These are phyloP conservation scores for Cladosporium sp. DNA, from an alignment of 2,329 filamentous ascomycete genomes.

Conservation along the genomic window DNA sequence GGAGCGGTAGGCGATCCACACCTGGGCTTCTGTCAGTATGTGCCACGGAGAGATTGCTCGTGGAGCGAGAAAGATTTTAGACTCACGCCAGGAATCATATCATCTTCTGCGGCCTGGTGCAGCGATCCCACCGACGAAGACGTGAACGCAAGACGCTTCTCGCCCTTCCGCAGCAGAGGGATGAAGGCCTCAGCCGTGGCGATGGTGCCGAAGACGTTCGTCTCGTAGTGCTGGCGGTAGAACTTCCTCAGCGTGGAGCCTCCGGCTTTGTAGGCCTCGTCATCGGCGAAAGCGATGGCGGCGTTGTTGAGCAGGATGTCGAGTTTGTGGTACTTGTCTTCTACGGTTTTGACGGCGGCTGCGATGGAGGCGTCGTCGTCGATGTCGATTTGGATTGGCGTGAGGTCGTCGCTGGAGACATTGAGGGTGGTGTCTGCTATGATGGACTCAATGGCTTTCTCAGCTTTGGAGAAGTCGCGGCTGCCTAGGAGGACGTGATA, in stretches of 20 bases:
- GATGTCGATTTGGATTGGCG: constrained; percentile 32
- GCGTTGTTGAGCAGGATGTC: constrained; percentile 45
- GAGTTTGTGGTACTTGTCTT: constrained; percentile 32
- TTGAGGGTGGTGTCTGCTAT: constrained; percentile 34
- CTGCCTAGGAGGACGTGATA: constrained; percentile 42
- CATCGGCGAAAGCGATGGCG: constrained; percentile 29
- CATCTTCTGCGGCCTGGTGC: constrained; percentile 15
- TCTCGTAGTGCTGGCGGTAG: constrained; percentile 36
- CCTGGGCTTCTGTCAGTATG: background rate
- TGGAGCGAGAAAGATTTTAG: constrained; percentile 24
- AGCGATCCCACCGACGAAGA: constrained; percentile 28
- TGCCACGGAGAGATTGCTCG: background rate
- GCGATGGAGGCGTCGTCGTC: constrained; percentile 29
- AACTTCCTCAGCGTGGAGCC: constrained; percentile 32
- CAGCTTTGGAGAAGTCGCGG: constrained; percentile 42
- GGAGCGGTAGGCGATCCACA: constrained; percentile 37
- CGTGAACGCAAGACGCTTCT: constrained; percentile 33
- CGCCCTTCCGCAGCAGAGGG: constrained; percentile 50
- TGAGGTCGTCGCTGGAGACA: constrained; percentile 24
- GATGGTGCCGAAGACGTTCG: constrained; percentile 52
- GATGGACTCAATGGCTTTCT: constrained; percentile 35
- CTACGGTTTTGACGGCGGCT: constrained; percentile 27
- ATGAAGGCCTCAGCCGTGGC: constrained; percentile 43
- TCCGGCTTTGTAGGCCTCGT: constrained; percentile 15
- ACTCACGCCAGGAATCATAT: constrained; percentile 13